These are phyloP conservation scores for Arabis hirsuta DNA, from an alignment of 345 rosid species.

Conservation along the genomic window DNA sequence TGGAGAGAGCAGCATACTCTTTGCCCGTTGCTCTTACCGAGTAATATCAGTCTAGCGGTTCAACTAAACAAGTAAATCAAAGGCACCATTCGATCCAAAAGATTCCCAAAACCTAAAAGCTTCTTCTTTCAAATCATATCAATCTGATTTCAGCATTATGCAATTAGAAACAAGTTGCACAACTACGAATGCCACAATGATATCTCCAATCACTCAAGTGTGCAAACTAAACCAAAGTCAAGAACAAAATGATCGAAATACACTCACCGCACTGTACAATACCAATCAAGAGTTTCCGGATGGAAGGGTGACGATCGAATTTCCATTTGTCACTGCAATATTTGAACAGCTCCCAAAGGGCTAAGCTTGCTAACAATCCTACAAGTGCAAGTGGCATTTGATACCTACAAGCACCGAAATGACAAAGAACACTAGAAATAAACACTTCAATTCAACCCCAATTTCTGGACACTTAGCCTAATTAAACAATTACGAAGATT, in stretches of 20 bases:
- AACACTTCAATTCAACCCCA: constrained; percentile 12
- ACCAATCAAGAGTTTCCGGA: constrained; percentile 59
- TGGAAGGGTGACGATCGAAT: constrained; percentile 61
- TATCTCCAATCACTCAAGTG: neutral
- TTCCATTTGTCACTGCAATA: constrained; percentile 70
- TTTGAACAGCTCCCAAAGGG: constrained; percentile 85
- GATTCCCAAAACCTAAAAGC: neutral
- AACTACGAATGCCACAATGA: neutral
- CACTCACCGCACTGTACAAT: constrained; percentile 76
- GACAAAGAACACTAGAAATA: neutral
- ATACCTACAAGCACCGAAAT: constrained; percentile 54
- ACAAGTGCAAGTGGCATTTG: constrained; percentile 92
- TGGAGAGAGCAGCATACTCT: too few species aligned
- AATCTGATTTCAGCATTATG: neutral
- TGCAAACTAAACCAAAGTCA: neutral
- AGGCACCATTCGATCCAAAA: neutral
- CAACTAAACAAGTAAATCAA: constrained; percentile 2
- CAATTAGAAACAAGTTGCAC: constrained; percentile 10
- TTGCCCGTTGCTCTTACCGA: too few species aligned
- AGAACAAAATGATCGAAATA: neutral
- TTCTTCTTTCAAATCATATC: constrained; percentile 1
- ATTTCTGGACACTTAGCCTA: neutral
- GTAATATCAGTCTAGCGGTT: constrained; percentile 1
- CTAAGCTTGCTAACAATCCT: constrained; percentile 82
- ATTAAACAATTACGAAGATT: constrained; percentile 9